Evolutionary conservation across 1,284 basidiomycete genomes (phyloP).

Genomic region (Puccinia sorghi): DNA sequence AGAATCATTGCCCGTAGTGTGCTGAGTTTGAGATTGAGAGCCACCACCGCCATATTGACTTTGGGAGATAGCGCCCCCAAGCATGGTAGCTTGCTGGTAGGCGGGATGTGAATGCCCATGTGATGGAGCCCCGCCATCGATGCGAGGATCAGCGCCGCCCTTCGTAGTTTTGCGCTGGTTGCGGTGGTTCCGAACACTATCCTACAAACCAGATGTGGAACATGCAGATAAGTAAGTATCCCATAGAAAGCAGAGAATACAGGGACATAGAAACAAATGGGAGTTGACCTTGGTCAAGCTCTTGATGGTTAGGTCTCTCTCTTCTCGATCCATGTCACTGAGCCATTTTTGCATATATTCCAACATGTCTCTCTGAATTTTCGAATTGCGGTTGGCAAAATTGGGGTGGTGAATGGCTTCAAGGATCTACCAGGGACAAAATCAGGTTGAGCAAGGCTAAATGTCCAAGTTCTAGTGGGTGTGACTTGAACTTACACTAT

Average conservation of each 20-base stretch:
- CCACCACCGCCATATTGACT: not conserved
- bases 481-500: constrained; percentile 59
- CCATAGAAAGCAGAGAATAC: not conserved
- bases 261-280: not conserved
- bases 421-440: constrained; percentile 66
- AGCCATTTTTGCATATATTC: constrained; percentile 67
- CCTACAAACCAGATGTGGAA: not conserved
- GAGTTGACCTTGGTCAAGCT: constrained; percentile 37
- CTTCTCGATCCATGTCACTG: constrained; percentile 62
- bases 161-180: constrained; percentile 45
- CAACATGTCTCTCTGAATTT: constrained; percentile 78
- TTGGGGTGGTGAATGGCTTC: constrained; percentile 84
- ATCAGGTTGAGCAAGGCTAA: not conserved
- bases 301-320: constrained; percentile 55
- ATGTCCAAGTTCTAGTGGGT: not conserved
- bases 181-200: constrained; percentile 43
- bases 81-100: constrained; percentile 18
- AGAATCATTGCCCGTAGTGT: not conserved
- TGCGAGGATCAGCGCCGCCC: constrained; percentile 29
- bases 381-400: constrained; percentile 70
- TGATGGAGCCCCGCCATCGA: constrained; percentile 9
- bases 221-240: no score
- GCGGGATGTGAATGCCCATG: constrained; percentile 34
- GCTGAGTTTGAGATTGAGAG: constrained; percentile 11
- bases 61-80: constrained; percentile 17